phyloP scores from a whole-genome alignment of 345 rosid genomes.

The Dovyalis caffra region DNA sequence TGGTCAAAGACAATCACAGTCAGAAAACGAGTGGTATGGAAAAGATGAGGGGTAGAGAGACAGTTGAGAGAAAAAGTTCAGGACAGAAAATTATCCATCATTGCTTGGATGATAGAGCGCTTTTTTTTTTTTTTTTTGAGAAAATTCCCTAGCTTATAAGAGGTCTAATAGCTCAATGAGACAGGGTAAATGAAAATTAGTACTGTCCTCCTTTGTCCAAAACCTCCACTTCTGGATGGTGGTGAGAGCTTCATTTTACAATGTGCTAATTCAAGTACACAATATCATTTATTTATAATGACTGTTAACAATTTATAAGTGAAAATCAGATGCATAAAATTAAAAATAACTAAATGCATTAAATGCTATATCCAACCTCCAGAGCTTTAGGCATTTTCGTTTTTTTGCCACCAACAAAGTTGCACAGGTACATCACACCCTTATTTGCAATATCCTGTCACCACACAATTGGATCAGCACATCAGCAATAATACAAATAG shows the following conservation, averaged over 20 bases:
- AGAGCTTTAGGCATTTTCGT: slow-evolving; percentile 28
- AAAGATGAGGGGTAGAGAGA: too few relatives aligned
- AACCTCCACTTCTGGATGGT: neutral
- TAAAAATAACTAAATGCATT: neutral
- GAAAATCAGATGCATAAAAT: neutral
- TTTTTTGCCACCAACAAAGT: slow-evolving; percentile 26
- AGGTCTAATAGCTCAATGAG: neutral
- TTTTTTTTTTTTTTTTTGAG: too few relatives aligned
- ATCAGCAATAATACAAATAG: neutral
- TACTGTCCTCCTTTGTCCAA: neutral
- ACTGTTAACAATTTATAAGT: neutral
- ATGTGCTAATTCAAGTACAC: neutral
- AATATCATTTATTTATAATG: neutral
- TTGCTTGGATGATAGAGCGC: too few relatives aligned
- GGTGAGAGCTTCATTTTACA: neutral
- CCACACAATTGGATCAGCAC: neutral
- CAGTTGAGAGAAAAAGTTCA: too few relatives aligned
- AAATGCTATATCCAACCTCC: slow-evolving; percentile 20
- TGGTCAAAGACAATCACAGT: neutral
- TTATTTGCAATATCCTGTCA: slow-evolving; percentile 35
- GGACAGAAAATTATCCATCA: too few relatives aligned
- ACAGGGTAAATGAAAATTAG: neutral
- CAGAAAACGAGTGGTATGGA: too few relatives aligned
- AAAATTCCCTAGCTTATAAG: too few relatives aligned
- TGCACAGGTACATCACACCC: slow-evolving; percentile 33